These are phyloP conservation scores for Carex myosuroides DNA, from an alignment of 176 grass and related monocot species.

Conservation along the genomic window DNA sequence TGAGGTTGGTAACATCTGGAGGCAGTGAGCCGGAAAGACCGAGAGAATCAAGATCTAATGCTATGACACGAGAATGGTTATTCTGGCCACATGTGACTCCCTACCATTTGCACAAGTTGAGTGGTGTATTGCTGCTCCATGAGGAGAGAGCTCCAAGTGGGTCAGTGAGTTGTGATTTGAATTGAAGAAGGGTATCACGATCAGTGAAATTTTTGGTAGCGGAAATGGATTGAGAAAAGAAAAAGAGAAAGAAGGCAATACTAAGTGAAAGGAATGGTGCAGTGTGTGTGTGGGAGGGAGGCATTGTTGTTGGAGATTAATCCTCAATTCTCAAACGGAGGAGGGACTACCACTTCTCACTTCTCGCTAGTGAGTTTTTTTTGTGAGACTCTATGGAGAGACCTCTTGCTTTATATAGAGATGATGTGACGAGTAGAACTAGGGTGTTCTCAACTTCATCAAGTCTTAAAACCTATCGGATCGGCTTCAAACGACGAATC, in stretches of 20 bases:
- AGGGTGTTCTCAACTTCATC: no score
- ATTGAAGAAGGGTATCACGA: conserved; percentile 32
- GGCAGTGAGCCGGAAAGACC: conserved; percentile 28
- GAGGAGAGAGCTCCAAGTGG: conserved; percentile 26
- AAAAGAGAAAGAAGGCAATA: neutral
- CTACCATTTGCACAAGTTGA: conserved; percentile 39
- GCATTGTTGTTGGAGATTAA: neutral
- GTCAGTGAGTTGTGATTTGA: conserved; percentile 43
- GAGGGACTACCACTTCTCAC: neutral
- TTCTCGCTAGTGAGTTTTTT: neutral
- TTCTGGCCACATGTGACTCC: conserved; percentile 31
- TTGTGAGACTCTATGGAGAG: no score
- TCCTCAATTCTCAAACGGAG: neutral
- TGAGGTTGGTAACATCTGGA: conserved; percentile 36
- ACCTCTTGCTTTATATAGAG: no score
- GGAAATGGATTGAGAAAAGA: conserved; percentile 10
- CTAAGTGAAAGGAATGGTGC: neutral
- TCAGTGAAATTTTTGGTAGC: conserved; percentile 1
- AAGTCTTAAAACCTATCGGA: no score
- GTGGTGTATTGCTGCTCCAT: conserved; percentile 30
- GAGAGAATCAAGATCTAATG: conserved; percentile 33
- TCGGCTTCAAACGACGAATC: no score
- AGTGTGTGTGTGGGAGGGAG: neutral
- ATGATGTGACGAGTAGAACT: no score
- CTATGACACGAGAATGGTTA: conserved; percentile 5